Evolutionary conservation across 169 alveolate species (phyloP), one percentile per base, ranked within the genome.

Genomic region (Plasmodium gallinaceum): DNA sequence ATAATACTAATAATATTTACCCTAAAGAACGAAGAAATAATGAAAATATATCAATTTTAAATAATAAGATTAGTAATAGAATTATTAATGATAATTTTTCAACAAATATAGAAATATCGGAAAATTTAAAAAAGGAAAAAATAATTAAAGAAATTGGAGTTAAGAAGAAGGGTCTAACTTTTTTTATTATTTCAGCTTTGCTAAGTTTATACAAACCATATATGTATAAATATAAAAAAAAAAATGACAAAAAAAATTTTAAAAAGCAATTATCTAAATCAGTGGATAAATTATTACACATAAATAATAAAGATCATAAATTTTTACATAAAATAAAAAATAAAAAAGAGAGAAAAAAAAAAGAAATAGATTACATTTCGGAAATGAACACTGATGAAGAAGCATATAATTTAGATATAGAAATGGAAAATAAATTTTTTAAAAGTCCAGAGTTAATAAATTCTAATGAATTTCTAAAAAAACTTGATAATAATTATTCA

Each of bases 111-210:
- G 83, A 80, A 24, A 61, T 80, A 52, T 45, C 68, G 14, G 72
- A 65, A 45, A 80, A 66, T 68, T 62, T 80, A 32, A 80, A 80
- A 18, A 80, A 80, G 62, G 90, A 80, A 32, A 80, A 69, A 69
- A 32, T 66, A 16, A 9, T 80, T 20, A 80, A 80, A n/a, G 85
- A 80, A 72, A 80, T 66, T 71, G 61, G 16, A 16, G 57, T 37
- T 57, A 20, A 22, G 7, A 32, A 52, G 32, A 80, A 80, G 37
- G 66, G 68, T 12, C 32, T 80, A 16, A 42, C 83, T 2, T 66
- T 48, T 24, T 57, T 48, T 16, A 18, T 80, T 14, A 69, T 80
- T 18, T 52, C 69, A n/a, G 12, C 62, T 1, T 61, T 80, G 7
- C 72, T 66, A 7, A 66, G 54, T 43, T 48, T 80, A 10, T 80